A percentile compares a stretch with the other conserved stretches of the same genome.
Evolutionary conservation across 2,329 filamentous ascomycete genomes (phyloP).

Genomic region (Orbilia ellipsospora): DNA sequence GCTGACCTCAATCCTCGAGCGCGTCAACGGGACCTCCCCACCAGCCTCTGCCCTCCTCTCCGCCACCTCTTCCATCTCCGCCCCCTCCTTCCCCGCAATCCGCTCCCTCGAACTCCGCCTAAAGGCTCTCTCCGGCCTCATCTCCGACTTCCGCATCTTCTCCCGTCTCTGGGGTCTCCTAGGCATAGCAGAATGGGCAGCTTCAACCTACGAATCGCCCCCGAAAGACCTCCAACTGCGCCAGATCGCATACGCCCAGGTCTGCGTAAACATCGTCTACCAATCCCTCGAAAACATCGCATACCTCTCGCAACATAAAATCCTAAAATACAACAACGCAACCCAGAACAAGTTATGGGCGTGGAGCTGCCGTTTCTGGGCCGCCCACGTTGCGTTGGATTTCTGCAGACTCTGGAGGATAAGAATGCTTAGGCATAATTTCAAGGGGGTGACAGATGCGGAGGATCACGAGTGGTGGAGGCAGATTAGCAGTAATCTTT

Average conservation of each 20-base stretch:
- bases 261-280: conserved; percentile 75
- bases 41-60: conserved; percentile 68
- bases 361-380: conserved; percentile 84
- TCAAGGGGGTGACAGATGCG: conserved; percentile 59
- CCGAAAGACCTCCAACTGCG: conserved; percentile 65
- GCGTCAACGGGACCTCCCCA: conserved; percentile 70
- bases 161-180: conserved; percentile 80
- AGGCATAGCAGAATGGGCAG: conserved; percentile 76
- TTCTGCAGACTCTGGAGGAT: conserved; percentile 72
- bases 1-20: conserved; percentile 67
- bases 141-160: conserved; percentile 78
- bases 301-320: conserved; percentile 78
- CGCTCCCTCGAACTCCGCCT: conserved; percentile 65
- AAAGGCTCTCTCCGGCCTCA: conserved; percentile 72
- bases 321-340: conserved; percentile 71
- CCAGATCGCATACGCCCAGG: conserved; percentile 74
- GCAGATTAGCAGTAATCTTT: conserved; percentile 75
- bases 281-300: conserved; percentile 86
- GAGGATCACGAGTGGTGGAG: conserved; percentile 72
- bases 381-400: conserved; percentile 79
- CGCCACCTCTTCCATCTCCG: conserved; percentile 61
- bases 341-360: conserved; percentile 72
- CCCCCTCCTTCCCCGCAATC: conserved; percentile 68
- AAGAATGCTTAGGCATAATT: conserved; percentile 56
- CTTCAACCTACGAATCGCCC: conserved; percentile 60